Conservation (phyloP, 495 filamentous ascomycete genomes). For the Cladorrhinum samala region DNA sequence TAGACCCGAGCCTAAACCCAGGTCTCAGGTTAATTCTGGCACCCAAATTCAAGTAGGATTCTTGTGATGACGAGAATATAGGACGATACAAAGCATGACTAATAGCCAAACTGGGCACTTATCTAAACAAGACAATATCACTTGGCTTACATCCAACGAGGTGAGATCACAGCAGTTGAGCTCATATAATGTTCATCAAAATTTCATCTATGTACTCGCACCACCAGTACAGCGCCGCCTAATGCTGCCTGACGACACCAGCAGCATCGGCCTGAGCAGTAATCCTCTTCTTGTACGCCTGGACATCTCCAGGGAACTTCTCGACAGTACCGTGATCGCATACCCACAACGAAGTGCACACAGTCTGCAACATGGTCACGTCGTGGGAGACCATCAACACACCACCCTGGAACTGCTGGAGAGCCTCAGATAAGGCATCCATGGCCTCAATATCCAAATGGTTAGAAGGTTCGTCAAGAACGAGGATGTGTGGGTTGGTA, state of each 20-base stretch:
- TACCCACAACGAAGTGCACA: conserved; percentile 92
- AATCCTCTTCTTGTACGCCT: conserved; percentile 97
- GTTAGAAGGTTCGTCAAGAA: conserved; percentile 97
- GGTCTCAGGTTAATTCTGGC: too few species aligned
- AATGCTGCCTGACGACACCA: conserved; percentile 67
- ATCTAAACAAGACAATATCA: too few species aligned
- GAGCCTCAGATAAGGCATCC: conserved; percentile 83
- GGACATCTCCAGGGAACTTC: conserved; percentile 91
- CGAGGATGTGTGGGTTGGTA: conserved; percentile 91
- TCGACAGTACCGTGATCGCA: conserved; percentile 94
- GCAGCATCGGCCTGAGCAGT: conserved; percentile 78
- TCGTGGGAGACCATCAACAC: conserved; percentile 99
- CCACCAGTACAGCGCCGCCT: conserved; percentile 2
- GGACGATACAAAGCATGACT: too few species aligned
- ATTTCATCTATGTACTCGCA: neutral
- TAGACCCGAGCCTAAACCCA: too few species aligned
- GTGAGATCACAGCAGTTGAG: too few species aligned
- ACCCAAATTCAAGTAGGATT: too few species aligned
- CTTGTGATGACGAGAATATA: too few species aligned
- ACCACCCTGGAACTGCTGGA: conserved; percentile 83
- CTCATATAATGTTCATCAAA: neutral
- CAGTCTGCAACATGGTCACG: conserved; percentile 92
- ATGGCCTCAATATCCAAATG: conserved; percentile 99
- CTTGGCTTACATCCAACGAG: too few species aligned
- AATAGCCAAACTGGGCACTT: too few species aligned